Evolutionary conservation across 2,329 filamentous ascomycete species (phyloP).

Genomic region (Stylonectria norvegica): DNA sequence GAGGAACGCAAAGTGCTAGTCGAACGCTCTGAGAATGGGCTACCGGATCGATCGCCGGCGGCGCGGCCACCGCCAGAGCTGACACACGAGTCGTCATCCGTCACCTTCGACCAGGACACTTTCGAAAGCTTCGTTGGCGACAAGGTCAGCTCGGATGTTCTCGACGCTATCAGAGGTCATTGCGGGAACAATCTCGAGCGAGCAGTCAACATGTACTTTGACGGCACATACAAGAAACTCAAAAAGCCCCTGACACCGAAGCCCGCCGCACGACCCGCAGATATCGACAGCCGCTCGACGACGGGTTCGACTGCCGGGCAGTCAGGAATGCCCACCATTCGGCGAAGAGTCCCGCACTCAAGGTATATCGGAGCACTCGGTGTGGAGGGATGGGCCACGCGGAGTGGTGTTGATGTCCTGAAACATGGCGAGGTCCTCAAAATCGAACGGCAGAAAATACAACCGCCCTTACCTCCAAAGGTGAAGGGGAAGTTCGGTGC

Average conservation of each 20-base stretch:
- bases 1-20: constrained; percentile 11
- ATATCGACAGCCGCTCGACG: constrained; percentile 7
- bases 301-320: constrained; percentile 9
- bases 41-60: constrained; percentile 8
- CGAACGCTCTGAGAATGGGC: constrained; percentile 14
- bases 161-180: constrained; percentile 49
- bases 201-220: constrained; percentile 68
- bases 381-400: constrained; percentile 86
- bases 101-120: constrained; percentile 52
- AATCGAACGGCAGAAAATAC: constrained; percentile 81
- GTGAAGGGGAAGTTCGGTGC: constrained; percentile 41
- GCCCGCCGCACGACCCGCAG: constrained; percentile 5
- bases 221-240: constrained; percentile 61
- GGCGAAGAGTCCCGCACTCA: constrained; percentile 34
- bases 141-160: constrained; percentile 46
- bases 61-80: constrained; percentile 10
- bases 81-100: constrained; percentile 24
- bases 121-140: constrained; percentile 61
- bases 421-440: constrained; percentile 78
- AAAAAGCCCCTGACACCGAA: constrained; percentile 29
- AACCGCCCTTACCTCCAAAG: constrained; percentile 51
- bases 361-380: constrained; percentile 91
- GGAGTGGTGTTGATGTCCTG: constrained; percentile 71
- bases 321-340: constrained; percentile 8
- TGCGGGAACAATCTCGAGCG: constrained; percentile 58